A percentile compares a stretch with the other conserved stretches of the same genome.
Evolutionary conservation across 1,139 yeast genomes (phyloP).

Genomic region (Hyphopichia pseudoburtonii): DNA sequence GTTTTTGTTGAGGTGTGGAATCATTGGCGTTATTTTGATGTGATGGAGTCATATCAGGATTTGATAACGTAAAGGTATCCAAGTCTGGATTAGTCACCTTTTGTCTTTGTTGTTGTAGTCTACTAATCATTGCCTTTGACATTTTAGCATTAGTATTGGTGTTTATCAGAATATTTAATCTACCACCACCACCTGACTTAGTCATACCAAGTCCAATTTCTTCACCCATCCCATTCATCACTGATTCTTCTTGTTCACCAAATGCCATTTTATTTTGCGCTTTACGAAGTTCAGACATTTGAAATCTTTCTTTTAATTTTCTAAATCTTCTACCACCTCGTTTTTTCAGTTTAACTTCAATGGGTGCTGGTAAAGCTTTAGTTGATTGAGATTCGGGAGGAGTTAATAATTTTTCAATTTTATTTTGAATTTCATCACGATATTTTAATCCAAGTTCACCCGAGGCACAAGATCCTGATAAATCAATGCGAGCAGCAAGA

Average conservation of each 20-base stretch:
- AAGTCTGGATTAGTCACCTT: conserved; percentile 17
- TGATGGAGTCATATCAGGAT: conserved; percentile 6
- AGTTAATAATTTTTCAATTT: conserved; percentile 68
- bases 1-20: background rate
- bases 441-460: conserved; percentile 62
- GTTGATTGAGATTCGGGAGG: conserved; percentile 73
- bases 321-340: conserved; percentile 85
- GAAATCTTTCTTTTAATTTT: conserved; percentile 77
- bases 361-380: conserved; percentile 83
- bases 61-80: conserved; percentile 13
- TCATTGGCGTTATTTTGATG: background rate
- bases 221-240: conserved; percentile 68
- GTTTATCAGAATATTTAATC: conserved; percentile 35
- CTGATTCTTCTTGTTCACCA: conserved; percentile 68
- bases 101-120: conserved; percentile 29
- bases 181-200: conserved; percentile 28
- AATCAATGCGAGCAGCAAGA: conserved; percentile 82
- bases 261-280: conserved; percentile 85
- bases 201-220: conserved; percentile 84
- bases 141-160: conserved; percentile 50
- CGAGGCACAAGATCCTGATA: conserved; percentile 41
- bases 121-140: conserved; percentile 51
- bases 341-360: conserved; percentile 73
- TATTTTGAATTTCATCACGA: conserved; percentile 56
- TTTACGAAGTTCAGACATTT: conserved; percentile 75